phyloP scores from a whole-genome alignment of 176 grass and related monocot species.

The Echinochloa phyllopogon region DNA sequence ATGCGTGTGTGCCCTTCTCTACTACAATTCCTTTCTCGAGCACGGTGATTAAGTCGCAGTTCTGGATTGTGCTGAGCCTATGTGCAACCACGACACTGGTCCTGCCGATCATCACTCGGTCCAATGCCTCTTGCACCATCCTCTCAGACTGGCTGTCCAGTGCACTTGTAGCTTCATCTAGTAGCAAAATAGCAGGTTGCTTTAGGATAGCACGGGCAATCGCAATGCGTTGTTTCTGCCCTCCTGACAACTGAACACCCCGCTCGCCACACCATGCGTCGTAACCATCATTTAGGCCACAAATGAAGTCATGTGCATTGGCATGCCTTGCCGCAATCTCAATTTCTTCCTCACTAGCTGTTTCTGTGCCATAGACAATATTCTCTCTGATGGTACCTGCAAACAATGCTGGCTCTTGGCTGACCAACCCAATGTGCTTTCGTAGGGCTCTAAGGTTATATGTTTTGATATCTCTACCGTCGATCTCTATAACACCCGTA shows the following conservation, averaged over 20 bases:
- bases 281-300: constrained; percentile 86
- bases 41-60: constrained; percentile 74
- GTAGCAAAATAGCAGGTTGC: constrained; percentile 69
- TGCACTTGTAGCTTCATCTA: constrained; percentile 91
- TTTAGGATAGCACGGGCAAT: constrained; percentile 90
- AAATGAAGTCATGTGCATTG: constrained; percentile 89
- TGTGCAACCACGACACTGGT: constrained; percentile 87
- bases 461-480: constrained; percentile 65
- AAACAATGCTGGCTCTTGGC: constrained; percentile 89
- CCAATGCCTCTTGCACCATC: constrained; percentile 75
- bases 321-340: constrained; percentile 71
- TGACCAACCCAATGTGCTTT: constrained; percentile 75
- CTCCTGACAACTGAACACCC: constrained; percentile 83
- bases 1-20: constrained; percentile 80
- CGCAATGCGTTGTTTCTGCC: constrained; percentile 86
- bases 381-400: constrained; percentile 76
- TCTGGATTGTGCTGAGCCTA: constrained; percentile 77
- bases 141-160: constrained; percentile 87
- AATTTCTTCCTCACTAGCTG: constrained; percentile 61
- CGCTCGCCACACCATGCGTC: constrained; percentile 77
- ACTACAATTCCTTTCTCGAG: constrained; percentile 72
- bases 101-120: constrained; percentile 77
- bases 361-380: constrained; percentile 68
- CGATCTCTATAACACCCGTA: constrained; percentile 63
- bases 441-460: constrained; percentile 71